Evolutionary conservation across 1,284 basidiomycete genomes (phyloP).

Genomic region (Naganishia cerealis): DNA sequence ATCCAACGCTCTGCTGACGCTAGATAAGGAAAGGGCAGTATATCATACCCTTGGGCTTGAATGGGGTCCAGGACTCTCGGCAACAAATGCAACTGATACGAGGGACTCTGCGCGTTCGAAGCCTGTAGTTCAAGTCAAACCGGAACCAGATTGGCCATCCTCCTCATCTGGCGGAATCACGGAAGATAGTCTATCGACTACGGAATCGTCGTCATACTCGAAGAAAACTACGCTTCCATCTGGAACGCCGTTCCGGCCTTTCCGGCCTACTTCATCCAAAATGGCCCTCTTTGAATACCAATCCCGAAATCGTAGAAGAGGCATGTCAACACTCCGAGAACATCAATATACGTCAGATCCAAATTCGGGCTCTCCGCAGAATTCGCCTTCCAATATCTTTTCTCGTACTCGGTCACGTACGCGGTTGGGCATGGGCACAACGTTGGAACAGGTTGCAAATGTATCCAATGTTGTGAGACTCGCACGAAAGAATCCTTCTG

Average conservation of each 20-base stretch:
- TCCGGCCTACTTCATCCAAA: slow-evolving; percentile 14
- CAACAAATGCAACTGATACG: background rate
- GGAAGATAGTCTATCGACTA: background rate
- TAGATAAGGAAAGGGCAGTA: slow-evolving; percentile 3
- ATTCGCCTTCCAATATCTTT: slow-evolving; percentile 12
- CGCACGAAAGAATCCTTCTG: slow-evolving; percentile 23
- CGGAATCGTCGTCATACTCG: background rate
- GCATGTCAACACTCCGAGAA: background rate
- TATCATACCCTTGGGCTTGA: slow-evolving; percentile 1
- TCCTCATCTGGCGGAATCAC: background rate
- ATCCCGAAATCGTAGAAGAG: slow-evolving; percentile 8
- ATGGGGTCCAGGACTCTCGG: background rate
- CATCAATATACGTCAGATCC: background rate
- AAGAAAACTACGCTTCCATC: background rate
- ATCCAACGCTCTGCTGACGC: background rate
- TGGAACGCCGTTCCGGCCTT: slow-evolving; percentile 9
- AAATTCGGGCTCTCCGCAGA: background rate
- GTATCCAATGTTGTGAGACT: slow-evolving; percentile 13
- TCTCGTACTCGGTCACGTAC: slow-evolving; percentile 22
- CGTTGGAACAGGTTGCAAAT: slow-evolving; percentile 22
- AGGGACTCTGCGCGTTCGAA: background rate
- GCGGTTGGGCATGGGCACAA: slow-evolving; percentile 13
- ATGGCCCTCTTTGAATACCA: slow-evolving; percentile 26
- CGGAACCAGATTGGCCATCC: slow-evolving; percentile 6
- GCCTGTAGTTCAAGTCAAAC: background rate